These are phyloP conservation scores for Lathyrus tuberosus DNA, from an alignment of 306 rosid species.

Conservation along the genomic window DNA sequence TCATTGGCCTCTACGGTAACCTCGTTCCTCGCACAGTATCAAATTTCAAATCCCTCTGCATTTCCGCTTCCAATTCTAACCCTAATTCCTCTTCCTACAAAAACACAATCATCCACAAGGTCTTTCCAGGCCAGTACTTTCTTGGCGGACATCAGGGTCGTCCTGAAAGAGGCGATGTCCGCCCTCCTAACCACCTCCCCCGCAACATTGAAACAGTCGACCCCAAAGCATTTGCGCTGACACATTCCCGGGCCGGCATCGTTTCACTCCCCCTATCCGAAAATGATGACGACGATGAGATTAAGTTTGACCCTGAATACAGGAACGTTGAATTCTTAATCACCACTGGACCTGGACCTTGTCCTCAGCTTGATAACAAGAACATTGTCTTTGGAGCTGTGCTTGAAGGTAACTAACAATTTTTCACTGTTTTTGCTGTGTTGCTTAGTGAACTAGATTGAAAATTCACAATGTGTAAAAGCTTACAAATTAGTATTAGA, in stretches of 20 bases:
- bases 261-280: slow-evolving; percentile 79
- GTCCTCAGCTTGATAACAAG: slow-evolving; percentile 75
- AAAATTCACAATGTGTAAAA: not conserved
- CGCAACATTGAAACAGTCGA: slow-evolving; percentile 75
- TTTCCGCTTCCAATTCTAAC: slow-evolving; percentile 40
- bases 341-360: slow-evolving; percentile 92
- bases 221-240: slow-evolving; percentile 59
- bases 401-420: slow-evolving; percentile 64
- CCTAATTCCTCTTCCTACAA: slow-evolving; percentile 62
- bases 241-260: slow-evolving; percentile 75
- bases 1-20: slow-evolving; percentile 84
- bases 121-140: slow-evolving; percentile 77
- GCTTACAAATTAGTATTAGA: too few relatives aligned
- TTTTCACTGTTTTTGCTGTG: not conserved
- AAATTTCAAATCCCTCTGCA: slow-evolving; percentile 79
- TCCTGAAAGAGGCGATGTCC: slow-evolving; percentile 84
- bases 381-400: slow-evolving; percentile 87
- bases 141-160: slow-evolving; percentile 88
- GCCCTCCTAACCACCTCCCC: slow-evolving; percentile 56
- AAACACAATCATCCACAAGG: slow-evolving; percentile 71
- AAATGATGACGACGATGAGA: slow-evolving; percentile 75
- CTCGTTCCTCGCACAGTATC: slow-evolving; percentile 77
- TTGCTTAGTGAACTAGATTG: not conserved
- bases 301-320: slow-evolving; percentile 71
- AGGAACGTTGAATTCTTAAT: slow-evolving; percentile 82